Base-by-base conservation (phyloP, 2,329 filamentous ascomycete genomes). In the Plenodomus biglobosus region DNA sequence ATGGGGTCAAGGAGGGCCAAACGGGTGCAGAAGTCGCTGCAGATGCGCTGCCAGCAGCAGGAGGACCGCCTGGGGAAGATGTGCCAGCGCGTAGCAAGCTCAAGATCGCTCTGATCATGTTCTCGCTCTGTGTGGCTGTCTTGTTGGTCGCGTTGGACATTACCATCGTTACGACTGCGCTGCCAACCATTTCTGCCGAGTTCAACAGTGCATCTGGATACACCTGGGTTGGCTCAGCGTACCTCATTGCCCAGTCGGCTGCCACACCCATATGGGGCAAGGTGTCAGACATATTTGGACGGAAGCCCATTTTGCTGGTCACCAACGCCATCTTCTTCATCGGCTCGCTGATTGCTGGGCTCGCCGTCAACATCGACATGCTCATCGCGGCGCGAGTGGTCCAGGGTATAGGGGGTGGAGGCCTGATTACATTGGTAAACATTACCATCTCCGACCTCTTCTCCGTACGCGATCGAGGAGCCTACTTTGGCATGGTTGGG, bases 381-480 rank as follows among this genome's bases (percentile, higher is more conserved):
- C 74, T 87, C 30, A 79, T 87, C 46, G 78, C 77, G 3, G 83
- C 81, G 17, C 73, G 85, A 61, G 80, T 80, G 0, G 74, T 87
- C 30, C 85, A 87, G 62, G 85, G 85, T 58, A 75, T 82, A 35
- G 85, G 82, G 8, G 83, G 81, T 30, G 85, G 85, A 45, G 85
- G 84, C 2, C 71, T 87, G 42, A 78, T 86, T 32, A 79, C 81
- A n/a, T 67, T 87, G 39, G 80, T 83, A 46, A 85, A 85, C 61
- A 86, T 87, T 46, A 76, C 75, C 55, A 84, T 87, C 46, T 79
- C 78, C 4, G 84, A 87, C 68, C 62, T 86, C 21, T 86, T 87
- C 70, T 81, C 68, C 45, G 77, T 86, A 71, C 72, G 78, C 69
- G 79, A 71, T 30, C 78, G 84, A 38, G 79, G 82, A 16, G 78